Evolutionary conservation across 208 protist genomes (phyloP).

Genomic region (Wallacemonas sp.): DNA sequence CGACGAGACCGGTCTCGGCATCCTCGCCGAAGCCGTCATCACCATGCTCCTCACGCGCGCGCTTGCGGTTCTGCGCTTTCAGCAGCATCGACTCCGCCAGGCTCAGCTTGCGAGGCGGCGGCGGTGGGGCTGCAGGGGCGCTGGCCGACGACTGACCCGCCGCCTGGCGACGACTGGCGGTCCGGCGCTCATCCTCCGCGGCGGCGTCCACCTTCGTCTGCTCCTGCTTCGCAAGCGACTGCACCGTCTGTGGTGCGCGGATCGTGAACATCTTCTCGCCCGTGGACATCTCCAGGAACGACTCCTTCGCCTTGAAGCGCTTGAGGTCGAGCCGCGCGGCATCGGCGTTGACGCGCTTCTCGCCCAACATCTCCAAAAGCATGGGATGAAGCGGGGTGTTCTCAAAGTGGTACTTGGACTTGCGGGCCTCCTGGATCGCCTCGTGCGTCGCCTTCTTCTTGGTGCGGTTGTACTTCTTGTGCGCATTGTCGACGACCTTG

Average conservation of each 20-base stretch:
- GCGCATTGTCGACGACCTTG: conserved; percentile 84
- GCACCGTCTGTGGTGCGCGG: conserved; percentile 58
- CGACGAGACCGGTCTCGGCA: conserved; percentile 21
- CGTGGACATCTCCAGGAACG: conserved; percentile 74
- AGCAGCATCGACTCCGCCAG: conserved; percentile 81
- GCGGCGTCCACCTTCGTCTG: conserved; percentile 17
- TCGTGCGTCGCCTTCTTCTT: conserved; percentile 91
- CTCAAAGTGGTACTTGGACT: conserved; percentile 81
- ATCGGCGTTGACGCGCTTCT: conserved; percentile 61
- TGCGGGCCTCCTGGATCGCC: conserved; percentile 79
- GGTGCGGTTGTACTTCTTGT: conserved; percentile 90
- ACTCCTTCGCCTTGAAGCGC: conserved; percentile 85
- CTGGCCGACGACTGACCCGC: neutral
- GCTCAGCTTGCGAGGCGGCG: conserved; percentile 50
- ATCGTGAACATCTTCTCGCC: conserved; percentile 84
- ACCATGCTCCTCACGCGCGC: conserved; percentile 35
- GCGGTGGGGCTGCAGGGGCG: neutral
- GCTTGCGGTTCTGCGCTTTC: conserved; percentile 83
- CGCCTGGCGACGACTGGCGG: neutral
- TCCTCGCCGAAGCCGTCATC: conserved; percentile 16
- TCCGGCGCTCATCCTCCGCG: neutral
- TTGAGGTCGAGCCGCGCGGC: conserved; percentile 71
- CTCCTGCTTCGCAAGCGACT: conserved; percentile 37
- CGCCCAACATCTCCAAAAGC: conserved; percentile 63
- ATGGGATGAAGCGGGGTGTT: conserved; percentile 83